These are phyloP conservation scores for Nematocida sp. DNA, from an alignment of 371 early-diverging fungal genomes.

Conservation along the genomic window DNA sequence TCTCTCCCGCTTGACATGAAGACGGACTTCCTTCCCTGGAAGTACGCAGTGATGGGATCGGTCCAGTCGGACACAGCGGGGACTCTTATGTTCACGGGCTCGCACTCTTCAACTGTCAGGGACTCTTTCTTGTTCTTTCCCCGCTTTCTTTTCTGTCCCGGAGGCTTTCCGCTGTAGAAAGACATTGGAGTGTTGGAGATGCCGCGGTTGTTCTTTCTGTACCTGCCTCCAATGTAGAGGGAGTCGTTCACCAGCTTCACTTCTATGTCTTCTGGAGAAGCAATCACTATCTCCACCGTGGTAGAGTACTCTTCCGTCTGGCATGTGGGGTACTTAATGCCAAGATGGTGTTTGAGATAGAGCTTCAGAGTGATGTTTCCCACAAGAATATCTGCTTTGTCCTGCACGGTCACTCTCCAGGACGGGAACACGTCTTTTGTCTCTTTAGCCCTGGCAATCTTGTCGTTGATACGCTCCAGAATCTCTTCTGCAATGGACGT, in stretches of 20 bases:
- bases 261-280: neutral
- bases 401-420: slow-evolving; percentile 4
- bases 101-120: neutral
- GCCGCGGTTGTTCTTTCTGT: slow-evolving; percentile 32
- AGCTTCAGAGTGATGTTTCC: neutral
- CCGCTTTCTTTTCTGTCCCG: neutral
- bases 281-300: neutral
- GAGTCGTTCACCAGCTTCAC: slow-evolving; percentile 20
- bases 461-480: no score
- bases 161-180: neutral
- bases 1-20: slow-evolving; percentile 84
- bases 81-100: neutral
- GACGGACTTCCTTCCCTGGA: neutral
- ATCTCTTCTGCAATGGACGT: no score
- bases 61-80: slow-evolving; percentile 48
- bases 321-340: neutral
- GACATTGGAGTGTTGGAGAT: slow-evolving; percentile 45
- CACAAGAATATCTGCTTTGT: neutral
- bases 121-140: neutral
- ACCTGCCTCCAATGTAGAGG: slow-evolving; percentile 30
- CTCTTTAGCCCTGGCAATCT: no score
- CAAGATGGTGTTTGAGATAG: neutral
- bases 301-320: neutral
- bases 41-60: slow-evolving; percentile 28
- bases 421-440: neutral